A percentile compares a stretch with the other conserved stretches of the same genome.
Evolutionary conservation across 805 yeast species (phyloP).

Genomic region (Yarrowia deformans): DNA sequence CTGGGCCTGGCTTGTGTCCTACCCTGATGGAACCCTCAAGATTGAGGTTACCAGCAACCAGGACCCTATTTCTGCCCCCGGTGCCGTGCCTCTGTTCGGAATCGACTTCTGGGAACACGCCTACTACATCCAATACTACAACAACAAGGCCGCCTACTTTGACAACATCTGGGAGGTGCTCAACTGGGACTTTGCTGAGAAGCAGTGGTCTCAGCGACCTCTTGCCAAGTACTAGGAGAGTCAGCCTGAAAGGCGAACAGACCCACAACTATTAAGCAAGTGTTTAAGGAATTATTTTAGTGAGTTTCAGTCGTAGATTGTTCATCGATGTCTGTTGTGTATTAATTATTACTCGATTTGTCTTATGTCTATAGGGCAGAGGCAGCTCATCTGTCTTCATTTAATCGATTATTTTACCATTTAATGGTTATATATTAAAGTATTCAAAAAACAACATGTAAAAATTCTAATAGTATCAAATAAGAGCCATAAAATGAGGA

Average conservation of each 20-base stretch:
- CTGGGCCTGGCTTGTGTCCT: constrained; percentile 88
- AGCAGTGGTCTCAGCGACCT: constrained; percentile 52
- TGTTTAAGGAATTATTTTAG: background rate
- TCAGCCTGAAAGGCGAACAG: too few species aligned
- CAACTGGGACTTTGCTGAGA: constrained; percentile 88
- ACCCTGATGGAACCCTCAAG: constrained; percentile 72
- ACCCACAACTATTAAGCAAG: too few species aligned
- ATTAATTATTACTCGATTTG: too few species aligned
- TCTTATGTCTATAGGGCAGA: too few species aligned
- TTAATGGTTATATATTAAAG: too few species aligned
- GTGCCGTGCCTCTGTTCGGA: constrained; percentile 72
- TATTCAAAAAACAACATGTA: too few species aligned
- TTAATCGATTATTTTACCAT: too few species aligned
- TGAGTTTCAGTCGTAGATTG: too few species aligned
- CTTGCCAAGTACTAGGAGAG: constrained; percentile 22
- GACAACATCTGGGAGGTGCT: constrained; percentile 90
- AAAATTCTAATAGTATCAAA: too few species aligned
- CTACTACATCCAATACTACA: constrained; percentile 88
- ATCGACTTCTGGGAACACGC: constrained; percentile 97
- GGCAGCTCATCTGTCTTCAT: too few species aligned
- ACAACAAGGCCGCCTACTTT: constrained; percentile 87
- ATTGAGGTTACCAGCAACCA: constrained; percentile 83
- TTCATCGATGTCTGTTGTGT: too few species aligned
- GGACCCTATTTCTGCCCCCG: constrained; percentile 76
- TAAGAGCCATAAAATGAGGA: too few species aligned